Evolutionary conservation across 805 yeast genomes (phyloP).

Genomic region (Phaffomyces thermotolerans): DNA sequence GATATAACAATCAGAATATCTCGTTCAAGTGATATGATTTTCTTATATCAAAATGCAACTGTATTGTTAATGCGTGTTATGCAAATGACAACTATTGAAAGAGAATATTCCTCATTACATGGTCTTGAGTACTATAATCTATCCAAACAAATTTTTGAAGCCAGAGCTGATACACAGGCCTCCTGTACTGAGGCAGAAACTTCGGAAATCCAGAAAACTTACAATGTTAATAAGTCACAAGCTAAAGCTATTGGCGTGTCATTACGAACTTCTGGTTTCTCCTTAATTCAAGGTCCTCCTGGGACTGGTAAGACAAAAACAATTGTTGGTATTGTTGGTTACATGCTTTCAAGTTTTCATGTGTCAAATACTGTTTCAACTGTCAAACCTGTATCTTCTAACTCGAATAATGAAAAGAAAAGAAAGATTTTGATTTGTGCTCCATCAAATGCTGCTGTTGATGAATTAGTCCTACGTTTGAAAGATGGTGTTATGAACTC

Average conservation of each 20-base stretch:
- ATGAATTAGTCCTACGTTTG: conserved; percentile 81
- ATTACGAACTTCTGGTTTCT: conserved; percentile 62
- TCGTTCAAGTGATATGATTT: conserved; percentile 38
- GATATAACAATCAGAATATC: conserved; percentile 71
- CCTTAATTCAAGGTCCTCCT: conserved; percentile 96
- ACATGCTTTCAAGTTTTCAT: conserved; percentile 43
- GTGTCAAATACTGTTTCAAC: conserved; percentile 25
- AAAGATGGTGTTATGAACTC: conserved; percentile 60
- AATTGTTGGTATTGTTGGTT: conserved; percentile 83
- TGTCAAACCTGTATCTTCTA: conserved; percentile 17
- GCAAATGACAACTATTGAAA: conserved; percentile 86
- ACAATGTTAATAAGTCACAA: conserved; percentile 77
- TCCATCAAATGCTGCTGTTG: conserved; percentile 98
- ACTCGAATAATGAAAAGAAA: not conserved
- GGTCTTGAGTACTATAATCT: conserved; percentile 82
- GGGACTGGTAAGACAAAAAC: conserved; percentile 99
- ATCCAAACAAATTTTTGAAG: conserved; percentile 55
- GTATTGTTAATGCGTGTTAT: conserved; percentile 67
- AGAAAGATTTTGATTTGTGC: conserved; percentile 84
- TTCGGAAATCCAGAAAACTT: conserved; percentile 36
- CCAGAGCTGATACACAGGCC: conserved; percentile 46
- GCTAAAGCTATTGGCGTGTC: conserved; percentile 83
- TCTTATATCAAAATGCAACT: conserved; percentile 55
- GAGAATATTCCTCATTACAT: conserved; percentile 80
- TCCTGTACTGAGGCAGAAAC: conserved; percentile 29